phyloP scores from a whole-genome alignment of 2,329 filamentous ascomycete genomes.

The Aspergillus hiratsukae region DNA sequence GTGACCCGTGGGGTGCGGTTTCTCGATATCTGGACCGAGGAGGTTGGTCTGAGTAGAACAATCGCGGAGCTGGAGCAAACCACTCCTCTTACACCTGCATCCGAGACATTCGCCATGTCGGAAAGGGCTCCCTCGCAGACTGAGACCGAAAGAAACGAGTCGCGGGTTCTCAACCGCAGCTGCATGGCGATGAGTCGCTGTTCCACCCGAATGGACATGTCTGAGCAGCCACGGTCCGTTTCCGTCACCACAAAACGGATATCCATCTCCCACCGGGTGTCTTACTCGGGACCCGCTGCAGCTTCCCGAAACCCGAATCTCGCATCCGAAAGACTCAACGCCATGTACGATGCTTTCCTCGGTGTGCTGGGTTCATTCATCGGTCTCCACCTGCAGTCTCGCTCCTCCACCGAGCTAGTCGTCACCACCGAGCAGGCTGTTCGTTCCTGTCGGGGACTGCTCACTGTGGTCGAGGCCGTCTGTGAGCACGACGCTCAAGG shows the following conservation, averaged over 20 bases:
- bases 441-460: constrained; percentile 70
- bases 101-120: constrained; percentile 33
- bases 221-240: constrained; percentile 27
- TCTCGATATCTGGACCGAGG: constrained; percentile 73
- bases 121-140: constrained; percentile 21
- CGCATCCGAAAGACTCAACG: constrained; percentile 75
- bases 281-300: constrained; percentile 64
- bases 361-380: constrained; percentile 92
- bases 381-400: constrained; percentile 87
- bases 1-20: constrained; percentile 89
- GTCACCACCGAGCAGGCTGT: constrained; percentile 79
- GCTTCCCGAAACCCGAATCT: constrained; percentile 64
- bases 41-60: constrained; percentile 42
- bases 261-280: constrained; percentile 67
- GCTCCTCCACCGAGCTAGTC: constrained; percentile 78
- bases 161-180: constrained; percentile 30
- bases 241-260: constrained; percentile 44
- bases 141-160: constrained; percentile 28
- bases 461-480: constrained; percentile 76
- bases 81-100: constrained; percentile 34
- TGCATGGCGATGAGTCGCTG: constrained; percentile 26
- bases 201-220: constrained; percentile 21
- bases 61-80: constrained; percentile 36
- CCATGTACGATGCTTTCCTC: constrained; percentile 80
- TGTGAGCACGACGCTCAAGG: constrained; percentile 70